Conservation (phyloP, 2,329 filamentous ascomycete species). For the Mariannaea sp. region DNA sequence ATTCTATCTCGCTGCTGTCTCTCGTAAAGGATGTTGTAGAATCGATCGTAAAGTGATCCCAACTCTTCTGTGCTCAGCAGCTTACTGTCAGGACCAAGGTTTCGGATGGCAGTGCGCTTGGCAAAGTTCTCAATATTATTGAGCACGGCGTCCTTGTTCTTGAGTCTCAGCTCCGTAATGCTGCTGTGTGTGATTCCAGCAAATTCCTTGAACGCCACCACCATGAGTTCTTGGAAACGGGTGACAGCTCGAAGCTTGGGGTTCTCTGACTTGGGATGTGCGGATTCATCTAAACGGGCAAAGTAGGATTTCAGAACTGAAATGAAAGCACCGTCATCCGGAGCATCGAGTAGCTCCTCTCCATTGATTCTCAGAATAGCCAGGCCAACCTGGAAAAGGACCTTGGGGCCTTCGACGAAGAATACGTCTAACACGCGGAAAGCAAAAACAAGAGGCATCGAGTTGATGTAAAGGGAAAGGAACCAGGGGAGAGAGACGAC, state of each 20-base stretch:
- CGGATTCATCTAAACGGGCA: slow-evolving; percentile 88
- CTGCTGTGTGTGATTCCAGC: slow-evolving; percentile 92
- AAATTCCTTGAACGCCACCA: slow-evolving; percentile 98
- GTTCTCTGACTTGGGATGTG: slow-evolving; percentile 94
- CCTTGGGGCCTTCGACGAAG: slow-evolving; percentile 96
- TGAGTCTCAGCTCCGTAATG: slow-evolving; percentile 84
- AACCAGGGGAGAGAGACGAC: slow-evolving; percentile 99
- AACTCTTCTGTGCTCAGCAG: slow-evolving; percentile 83
- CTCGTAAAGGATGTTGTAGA: slow-evolving; percentile 91
- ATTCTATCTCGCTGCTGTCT: slow-evolving; percentile 81
- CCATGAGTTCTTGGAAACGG: slow-evolving; percentile 97
- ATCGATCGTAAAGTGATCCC: slow-evolving; percentile 88
- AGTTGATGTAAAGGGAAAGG: slow-evolving; percentile 97
- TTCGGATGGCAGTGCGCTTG: slow-evolving; percentile 93
- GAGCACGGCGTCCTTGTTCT: slow-evolving; percentile 92
- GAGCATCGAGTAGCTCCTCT: slow-evolving; percentile 89
- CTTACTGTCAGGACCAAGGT: slow-evolving; percentile 95
- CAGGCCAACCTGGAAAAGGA: slow-evolving; percentile 93
- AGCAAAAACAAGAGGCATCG: slow-evolving; percentile 97
- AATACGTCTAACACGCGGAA: slow-evolving; percentile 97
- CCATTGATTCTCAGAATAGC: slow-evolving; percentile 98
- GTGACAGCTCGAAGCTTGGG: slow-evolving; percentile 93
- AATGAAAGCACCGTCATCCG: slow-evolving; percentile 95
- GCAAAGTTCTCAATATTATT: slow-evolving; percentile 97
- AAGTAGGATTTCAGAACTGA: slow-evolving; percentile 96